Conservation (phyloP, 2,329 filamentous ascomycete genomes). For the Aspergillus nomiae region DNA sequence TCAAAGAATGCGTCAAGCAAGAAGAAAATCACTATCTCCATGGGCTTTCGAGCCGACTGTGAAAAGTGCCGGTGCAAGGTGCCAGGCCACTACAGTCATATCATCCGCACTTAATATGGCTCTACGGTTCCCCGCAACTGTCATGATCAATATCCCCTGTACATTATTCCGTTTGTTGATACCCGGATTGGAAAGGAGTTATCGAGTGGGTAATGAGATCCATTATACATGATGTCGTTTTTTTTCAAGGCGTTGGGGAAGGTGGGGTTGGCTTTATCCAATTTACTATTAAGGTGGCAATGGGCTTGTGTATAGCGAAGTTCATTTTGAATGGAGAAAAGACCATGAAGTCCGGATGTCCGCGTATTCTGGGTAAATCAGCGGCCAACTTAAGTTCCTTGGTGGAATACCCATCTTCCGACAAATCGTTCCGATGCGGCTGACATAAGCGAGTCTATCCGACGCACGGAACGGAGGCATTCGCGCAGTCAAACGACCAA, state of each 20-base stretch:
- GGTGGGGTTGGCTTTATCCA: background rate
- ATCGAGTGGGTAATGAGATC: background rate
- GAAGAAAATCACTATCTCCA: constrained; percentile 68
- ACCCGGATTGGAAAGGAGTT: constrained; percentile 1
- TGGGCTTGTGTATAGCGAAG: background rate
- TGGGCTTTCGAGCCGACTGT: constrained; percentile 76
- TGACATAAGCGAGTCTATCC: constrained; percentile 27
- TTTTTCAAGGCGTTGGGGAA: background rate
- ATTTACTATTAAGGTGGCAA: background rate
- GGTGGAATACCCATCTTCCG: constrained; percentile 15
- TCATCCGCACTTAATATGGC: constrained; percentile 51
- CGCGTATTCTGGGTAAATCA: background rate
- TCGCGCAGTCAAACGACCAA: background rate
- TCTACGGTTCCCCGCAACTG: background rate
- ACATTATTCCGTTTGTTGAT: constrained; percentile 3
- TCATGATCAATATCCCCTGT: background rate
- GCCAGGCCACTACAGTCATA: constrained; percentile 79
- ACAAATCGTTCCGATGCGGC: constrained; percentile 22
- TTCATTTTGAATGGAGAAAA: background rate
- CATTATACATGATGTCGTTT: background rate
- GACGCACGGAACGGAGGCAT: constrained; percentile 8
- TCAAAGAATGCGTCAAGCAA: constrained; percentile 13
- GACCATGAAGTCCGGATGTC: background rate
- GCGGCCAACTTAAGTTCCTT: no score
- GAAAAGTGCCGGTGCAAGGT: constrained; percentile 75